Evolutionary conservation across 495 filamentous ascomycete species (phyloP).

Genomic region (Aspergillus nanangensis): DNA sequence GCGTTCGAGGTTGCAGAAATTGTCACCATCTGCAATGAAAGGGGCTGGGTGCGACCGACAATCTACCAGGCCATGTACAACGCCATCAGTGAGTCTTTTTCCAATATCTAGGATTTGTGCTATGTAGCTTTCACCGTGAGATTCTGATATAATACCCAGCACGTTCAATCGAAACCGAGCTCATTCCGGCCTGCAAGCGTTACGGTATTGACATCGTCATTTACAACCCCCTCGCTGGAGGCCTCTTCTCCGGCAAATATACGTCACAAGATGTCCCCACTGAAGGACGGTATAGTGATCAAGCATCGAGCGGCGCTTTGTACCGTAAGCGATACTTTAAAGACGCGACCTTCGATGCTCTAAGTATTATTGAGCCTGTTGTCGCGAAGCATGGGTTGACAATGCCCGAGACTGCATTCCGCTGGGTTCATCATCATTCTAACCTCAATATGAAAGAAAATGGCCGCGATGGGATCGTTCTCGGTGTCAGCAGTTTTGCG

Average conservation of each 20-base stretch:
- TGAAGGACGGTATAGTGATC: slow-evolving; percentile 67
- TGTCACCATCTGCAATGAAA: slow-evolving; percentile 73
- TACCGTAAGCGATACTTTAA: slow-evolving; percentile 82
- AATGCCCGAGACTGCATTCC: slow-evolving; percentile 75
- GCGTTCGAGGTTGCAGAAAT: slow-evolving; percentile 91
- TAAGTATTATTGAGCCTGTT: slow-evolving; percentile 68
- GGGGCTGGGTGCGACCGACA: slow-evolving; percentile 60
- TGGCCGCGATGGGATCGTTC: slow-evolving; percentile 70
- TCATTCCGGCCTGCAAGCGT: slow-evolving; percentile 73
- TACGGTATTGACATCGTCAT: slow-evolving; percentile 84
- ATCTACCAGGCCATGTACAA: slow-evolving; percentile 68
- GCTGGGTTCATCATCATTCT: slow-evolving; percentile 81
- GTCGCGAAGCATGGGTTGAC: slow-evolving; percentile 71
- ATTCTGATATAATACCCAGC: too few relatives aligned
- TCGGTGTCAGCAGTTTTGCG: slow-evolving; percentile 69
- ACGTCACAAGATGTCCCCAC: slow-evolving; percentile 63
- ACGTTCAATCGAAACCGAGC: slow-evolving; percentile 74
- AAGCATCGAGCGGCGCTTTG: slow-evolving; percentile 45
- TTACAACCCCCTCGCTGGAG: slow-evolving; percentile 88
- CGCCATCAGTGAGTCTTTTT: slow-evolving; percentile 48
- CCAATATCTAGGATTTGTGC: too few relatives aligned
- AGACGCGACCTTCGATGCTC: slow-evolving; percentile 70
- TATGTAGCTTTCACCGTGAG: too few relatives aligned
- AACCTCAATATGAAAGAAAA: slow-evolving; percentile 69
- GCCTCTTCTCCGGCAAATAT: slow-evolving; percentile 82